A percentile compares a stretch with the other conserved stretches of the same genome.
Evolutionary conservation across 1,139 yeast genomes (phyloP).

Genomic region (Hemisphaericaspora lyxosophila): DNA sequence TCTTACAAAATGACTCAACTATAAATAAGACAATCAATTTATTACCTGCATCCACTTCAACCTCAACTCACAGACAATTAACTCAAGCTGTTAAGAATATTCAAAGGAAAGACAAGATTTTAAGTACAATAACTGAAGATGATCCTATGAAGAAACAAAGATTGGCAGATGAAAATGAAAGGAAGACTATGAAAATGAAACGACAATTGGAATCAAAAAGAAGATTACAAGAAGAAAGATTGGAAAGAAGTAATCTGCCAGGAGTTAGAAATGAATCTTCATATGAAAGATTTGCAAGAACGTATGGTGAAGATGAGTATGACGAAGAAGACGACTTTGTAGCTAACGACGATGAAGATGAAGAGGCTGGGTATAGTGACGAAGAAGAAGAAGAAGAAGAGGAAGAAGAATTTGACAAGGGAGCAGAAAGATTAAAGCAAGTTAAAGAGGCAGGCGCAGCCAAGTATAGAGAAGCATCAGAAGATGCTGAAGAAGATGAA

Average conservation of each 20-base stretch:
- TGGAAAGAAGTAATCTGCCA: conserved; percentile 32
- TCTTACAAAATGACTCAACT: conserved; percentile 57
- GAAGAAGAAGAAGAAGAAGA: conserved; percentile 60
- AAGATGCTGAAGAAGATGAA: conserved; percentile 56
- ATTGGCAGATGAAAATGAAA: conserved; percentile 77
- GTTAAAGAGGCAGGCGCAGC: conserved; percentile 60
- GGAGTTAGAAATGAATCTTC: conserved; percentile 27
- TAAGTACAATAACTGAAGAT: conserved; percentile 66
- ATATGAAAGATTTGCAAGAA: conserved; percentile 41
- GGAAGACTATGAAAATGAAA: conserved; percentile 66
- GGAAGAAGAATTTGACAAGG: conserved; percentile 56
- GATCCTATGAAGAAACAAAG: conserved; percentile 88
- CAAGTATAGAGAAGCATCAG: conserved; percentile 43
- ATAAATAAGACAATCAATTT: conserved; percentile 63
- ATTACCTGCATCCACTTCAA: conserved; percentile 83
- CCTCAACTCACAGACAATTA: conserved; percentile 76
- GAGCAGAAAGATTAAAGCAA: conserved; percentile 62
- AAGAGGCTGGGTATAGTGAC: conserved; percentile 44
- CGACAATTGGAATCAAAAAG: conserved; percentile 62
- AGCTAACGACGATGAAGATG: conserved; percentile 47
- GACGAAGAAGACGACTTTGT: conserved; percentile 48
- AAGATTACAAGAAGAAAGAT: conserved; percentile 45
- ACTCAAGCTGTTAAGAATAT: conserved; percentile 75
- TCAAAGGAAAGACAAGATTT: conserved; percentile 59
- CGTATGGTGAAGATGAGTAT: conserved; percentile 44